Conservation (phyloP, 768 basidiomycete genomes). For the Aureoboletus auriporus region DNA sequence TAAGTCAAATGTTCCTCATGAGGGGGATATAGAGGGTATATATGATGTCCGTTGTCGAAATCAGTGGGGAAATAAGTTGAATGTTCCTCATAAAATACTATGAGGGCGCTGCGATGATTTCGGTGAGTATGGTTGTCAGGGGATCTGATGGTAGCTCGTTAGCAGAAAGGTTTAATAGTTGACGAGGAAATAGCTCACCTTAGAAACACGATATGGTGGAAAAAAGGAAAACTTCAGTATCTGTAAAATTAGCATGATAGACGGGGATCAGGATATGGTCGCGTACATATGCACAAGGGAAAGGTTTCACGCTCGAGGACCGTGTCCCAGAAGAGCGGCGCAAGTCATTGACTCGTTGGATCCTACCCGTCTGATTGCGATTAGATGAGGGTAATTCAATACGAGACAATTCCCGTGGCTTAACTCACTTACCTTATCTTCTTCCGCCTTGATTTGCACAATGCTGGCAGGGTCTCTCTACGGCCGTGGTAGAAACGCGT, state of each 20-base stretch:
- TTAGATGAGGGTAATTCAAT: not conserved
- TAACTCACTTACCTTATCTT: conserved; percentile 4
- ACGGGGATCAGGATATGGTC: not conserved
- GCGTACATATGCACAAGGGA: not conserved
- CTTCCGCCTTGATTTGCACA: conserved; percentile 1
- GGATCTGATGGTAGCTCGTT: conserved; percentile 2
- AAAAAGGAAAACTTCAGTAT: too few relatives aligned
- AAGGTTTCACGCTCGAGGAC: not conserved
- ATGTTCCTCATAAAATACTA: not conserved
- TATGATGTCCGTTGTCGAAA: not conserved
- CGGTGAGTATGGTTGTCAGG: not conserved
- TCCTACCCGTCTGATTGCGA: too few relatives aligned
- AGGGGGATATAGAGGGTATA: too few relatives aligned
- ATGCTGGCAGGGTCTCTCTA: conserved; percentile 1
- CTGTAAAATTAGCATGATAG: not conserved
- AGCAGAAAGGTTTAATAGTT: not conserved
- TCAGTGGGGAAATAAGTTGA: not conserved
- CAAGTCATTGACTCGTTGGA: too few relatives aligned
- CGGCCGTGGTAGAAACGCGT: too few relatives aligned
- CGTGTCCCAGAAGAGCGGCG: not conserved
- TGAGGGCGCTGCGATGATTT: not conserved
- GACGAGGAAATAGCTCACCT: conserved; percentile 1
- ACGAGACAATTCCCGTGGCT: not conserved
- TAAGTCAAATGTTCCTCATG: not conserved
- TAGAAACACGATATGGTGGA: not conserved